A percentile compares a stretch with the other conserved stretches of the same genome.
These are phyloP conservation scores for Raffaelea arxii DNA, from an alignment of 2,329 filamentous ascomycete species.

Conservation along the genomic window DNA sequence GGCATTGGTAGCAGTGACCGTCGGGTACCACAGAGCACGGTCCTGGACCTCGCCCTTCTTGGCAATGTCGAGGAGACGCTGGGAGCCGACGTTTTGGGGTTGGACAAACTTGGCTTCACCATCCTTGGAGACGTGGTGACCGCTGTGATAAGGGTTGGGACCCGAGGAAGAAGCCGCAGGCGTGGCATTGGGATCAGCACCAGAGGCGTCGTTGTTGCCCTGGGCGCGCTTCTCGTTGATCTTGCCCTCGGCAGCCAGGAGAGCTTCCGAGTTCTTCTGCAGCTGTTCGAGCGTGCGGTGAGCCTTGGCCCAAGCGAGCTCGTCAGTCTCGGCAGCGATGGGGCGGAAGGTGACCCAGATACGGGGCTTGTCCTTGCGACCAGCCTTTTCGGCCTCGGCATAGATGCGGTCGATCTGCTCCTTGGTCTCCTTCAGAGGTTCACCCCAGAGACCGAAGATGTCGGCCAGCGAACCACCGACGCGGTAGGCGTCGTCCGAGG, in stretches of 20 bases:
- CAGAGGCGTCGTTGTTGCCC: not conserved
- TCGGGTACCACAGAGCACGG: slow-evolving; percentile 53
- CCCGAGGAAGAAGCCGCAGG: too few species aligned
- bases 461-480: slow-evolving; percentile 48
- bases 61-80: slow-evolving; percentile 49
- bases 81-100: slow-evolving; percentile 50
- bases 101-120: slow-evolving; percentile 19
- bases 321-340: slow-evolving; percentile 51
- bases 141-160: too few species aligned
- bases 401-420: slow-evolving; percentile 53
- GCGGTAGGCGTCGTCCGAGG: slow-evolving; percentile 48
- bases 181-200: not conserved
- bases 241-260: not conserved
- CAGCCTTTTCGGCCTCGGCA: slow-evolving; percentile 46
- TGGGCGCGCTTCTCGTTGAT: slow-evolving; percentile 14
- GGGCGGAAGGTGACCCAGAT: slow-evolving; percentile 58
- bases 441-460: slow-evolving; percentile 56
- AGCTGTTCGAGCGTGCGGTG: slow-evolving; percentile 44
- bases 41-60: slow-evolving; percentile 47
- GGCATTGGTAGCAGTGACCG: slow-evolving; percentile 50
- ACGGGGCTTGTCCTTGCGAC: slow-evolving; percentile 41
- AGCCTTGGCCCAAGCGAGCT: slow-evolving; percentile 52
- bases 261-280: slow-evolving; percentile 24
- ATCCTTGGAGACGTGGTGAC: too few species aligned
- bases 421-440: slow-evolving; percentile 53